A percentile compares a stretch with the other conserved stretches of the same genome.
These are phyloP conservation scores for Naganishia liquefaciens DNA, from an alignment of 1,284 basidiomycete species.

Conservation along the genomic window DNA sequence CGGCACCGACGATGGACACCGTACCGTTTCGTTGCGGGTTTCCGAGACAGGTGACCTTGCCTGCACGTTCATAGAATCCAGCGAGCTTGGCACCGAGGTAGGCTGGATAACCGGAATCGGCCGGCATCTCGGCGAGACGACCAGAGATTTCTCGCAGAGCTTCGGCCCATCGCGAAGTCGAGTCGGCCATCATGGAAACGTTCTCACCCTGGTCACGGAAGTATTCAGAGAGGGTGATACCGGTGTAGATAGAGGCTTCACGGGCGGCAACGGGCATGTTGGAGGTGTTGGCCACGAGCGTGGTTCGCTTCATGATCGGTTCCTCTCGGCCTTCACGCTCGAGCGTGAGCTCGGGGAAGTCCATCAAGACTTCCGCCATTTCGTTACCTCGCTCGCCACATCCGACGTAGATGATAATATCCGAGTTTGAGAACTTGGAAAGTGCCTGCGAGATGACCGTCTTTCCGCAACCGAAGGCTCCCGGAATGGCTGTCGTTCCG, in stretches of 20 bases:
- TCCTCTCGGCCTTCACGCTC: slow-evolving; percentile 87
- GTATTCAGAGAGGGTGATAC: slow-evolving; percentile 98
- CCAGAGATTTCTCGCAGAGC: slow-evolving; percentile 99
- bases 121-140: slow-evolving; percentile 99
- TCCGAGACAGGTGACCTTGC: slow-evolving; percentile 90
- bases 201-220: slow-evolving; percentile 98
- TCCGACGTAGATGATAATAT: slow-evolving; percentile 99
- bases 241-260: slow-evolving; percentile 99
- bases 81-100: slow-evolving; percentile 96
- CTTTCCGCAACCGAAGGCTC: slow-evolving; percentile 97
- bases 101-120: slow-evolving; percentile 97
- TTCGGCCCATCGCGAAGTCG: slow-evolving; percentile 99
- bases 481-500: slow-evolving; percentile 97
- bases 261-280: slow-evolving; percentile 99
- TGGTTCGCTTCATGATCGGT: slow-evolving; percentile 99
- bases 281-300: slow-evolving; percentile 97
- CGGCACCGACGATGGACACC: slow-evolving; percentile 97
- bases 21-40: slow-evolving; percentile 86
- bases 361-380: slow-evolving; percentile 99
- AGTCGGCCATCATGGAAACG: slow-evolving; percentile 99
- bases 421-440: slow-evolving; percentile 99
- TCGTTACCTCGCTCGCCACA: slow-evolving; percentile 92
- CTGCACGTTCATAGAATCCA: slow-evolving; percentile 98
- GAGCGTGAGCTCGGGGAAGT: slow-evolving; percentile 94
- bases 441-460: slow-evolving; percentile 95